Evolutionary conservation across 139 green algal species (phyloP), one percentile per base, ranked within the genome.

Genomic region (Chlorella sp.): DNA sequence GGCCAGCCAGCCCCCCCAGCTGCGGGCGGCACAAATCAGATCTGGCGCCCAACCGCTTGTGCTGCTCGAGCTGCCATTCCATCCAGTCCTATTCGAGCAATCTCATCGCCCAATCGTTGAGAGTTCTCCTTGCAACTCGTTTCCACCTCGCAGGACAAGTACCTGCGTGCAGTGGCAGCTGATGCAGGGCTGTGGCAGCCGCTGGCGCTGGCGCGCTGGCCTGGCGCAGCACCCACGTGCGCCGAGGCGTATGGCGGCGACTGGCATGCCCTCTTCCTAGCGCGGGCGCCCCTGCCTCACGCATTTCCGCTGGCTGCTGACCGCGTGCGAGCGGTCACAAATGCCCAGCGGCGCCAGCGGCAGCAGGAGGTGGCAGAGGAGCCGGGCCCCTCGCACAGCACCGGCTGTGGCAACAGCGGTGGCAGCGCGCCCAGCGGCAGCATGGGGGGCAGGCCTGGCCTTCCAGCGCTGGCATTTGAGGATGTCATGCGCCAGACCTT

Each of bases 401-500:
- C n/a, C 23, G 30, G 4, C 32, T 17, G 74, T 34, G 4, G 74
- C 28, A 32, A 34, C 23, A 12, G 55, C 25, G 9, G 74, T 51
- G n/a, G 23, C 41, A n/a, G 51, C 12, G 9, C 38, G 7, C 4
- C 39, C 16, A 41, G 73, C 47, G 18, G 51, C 47, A 32, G 47
- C 74, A 12, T 32, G 60, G 9, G 51, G 2, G 51, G 51, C 51
- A 2, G 51, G 11, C 12, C 51, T 20, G 51, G 51, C 11, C 76
- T 82, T 36, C 57, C 57, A 2, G 30, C 41, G 23, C 38, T 82
- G 57, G 76, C 76, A 16, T 82, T 82, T 62, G 76, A 82, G 76
- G 76, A 82, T 16, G 38, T 82, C n/a, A 73, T 72, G 60, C 57
- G 38, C 30, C 76, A 82, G 36, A 56, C 41, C 1, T 82, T 73